phyloP scores from a whole-genome alignment of 2,329 filamentous ascomycete genomes.

The Neopestalotiopsis rosae region DNA sequence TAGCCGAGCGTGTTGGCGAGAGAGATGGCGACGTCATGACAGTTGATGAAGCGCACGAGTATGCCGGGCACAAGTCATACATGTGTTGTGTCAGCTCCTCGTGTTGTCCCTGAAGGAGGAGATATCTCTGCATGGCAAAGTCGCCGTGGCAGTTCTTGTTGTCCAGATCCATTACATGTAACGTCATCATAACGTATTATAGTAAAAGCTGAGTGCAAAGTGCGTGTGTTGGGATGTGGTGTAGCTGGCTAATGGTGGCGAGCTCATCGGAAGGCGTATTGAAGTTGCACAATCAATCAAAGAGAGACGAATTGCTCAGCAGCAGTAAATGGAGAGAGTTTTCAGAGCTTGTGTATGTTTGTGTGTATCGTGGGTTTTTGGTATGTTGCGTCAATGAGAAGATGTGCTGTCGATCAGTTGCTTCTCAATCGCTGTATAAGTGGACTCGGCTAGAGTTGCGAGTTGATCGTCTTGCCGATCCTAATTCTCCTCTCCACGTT shows the following conservation, averaged over 20 bases:
- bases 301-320: no score
- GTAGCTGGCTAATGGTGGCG: conserved; percentile 29
- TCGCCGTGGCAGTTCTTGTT: conserved; percentile 44
- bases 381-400: not conserved
- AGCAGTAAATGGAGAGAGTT: not conserved
- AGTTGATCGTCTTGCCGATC: conserved; percentile 17
- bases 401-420: conserved; percentile 7
- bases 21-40: conserved; percentile 57
- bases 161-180: conserved; percentile 18
- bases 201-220: conserved; percentile 17
- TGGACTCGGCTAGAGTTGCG: conserved; percentile 16
- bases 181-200: conserved; percentile 2
- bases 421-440: conserved; percentile 12
- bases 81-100: conserved; percentile 57
- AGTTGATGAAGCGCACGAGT: conserved; percentile 42
- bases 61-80: conserved; percentile 51
- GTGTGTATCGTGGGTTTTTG: not conserved
- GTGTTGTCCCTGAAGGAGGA: conserved; percentile 59
- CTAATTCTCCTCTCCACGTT: conserved; percentile 4
- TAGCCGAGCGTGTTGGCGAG: conserved; percentile 61
- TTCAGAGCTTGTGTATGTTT: not conserved
- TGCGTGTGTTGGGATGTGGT: conserved; percentile 9
- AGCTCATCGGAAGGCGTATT: conserved; percentile 29
- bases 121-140: conserved; percentile 59
- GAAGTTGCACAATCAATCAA: not conserved